Evolutionary conservation across 345 rosid species (phyloP).

Genomic region (Laguncularia racemosa): DNA sequence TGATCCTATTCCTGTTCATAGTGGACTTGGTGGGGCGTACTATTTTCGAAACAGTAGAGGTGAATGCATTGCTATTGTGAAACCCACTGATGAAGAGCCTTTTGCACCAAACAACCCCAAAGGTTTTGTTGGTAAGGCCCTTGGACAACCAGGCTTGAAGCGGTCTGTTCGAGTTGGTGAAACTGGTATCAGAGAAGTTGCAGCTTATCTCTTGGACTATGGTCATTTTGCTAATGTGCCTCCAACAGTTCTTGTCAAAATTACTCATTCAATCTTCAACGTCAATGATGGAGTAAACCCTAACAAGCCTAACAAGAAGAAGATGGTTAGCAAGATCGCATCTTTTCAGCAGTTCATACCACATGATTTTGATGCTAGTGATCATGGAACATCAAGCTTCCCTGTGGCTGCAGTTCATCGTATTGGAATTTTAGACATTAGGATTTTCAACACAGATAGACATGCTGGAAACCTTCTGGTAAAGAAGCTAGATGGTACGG

Average conservation of each 20-base stretch:
- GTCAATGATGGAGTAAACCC: slow-evolving; percentile 77
- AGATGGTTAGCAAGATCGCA: slow-evolving; percentile 86
- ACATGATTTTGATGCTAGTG: slow-evolving; percentile 96
- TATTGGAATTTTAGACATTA: slow-evolving; percentile 82
- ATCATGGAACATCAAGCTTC: slow-evolving; percentile 95
- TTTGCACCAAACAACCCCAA: slow-evolving; percentile 99
- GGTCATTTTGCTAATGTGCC: slow-evolving; percentile 86
- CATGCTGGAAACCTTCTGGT: slow-evolving; percentile 96
- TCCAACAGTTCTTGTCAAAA: slow-evolving; percentile 91
- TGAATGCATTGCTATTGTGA: slow-evolving; percentile 82
- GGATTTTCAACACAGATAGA: slow-evolving; percentile 93
- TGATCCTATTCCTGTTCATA: slow-evolving; percentile 62
- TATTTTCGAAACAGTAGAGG: slow-evolving; percentile 68
- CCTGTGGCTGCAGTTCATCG: slow-evolving; percentile 88
- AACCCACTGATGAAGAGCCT: slow-evolving; percentile 99
- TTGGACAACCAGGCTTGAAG: slow-evolving; percentile 93
- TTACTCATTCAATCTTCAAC: slow-evolving; percentile 86
- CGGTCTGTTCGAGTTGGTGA: slow-evolving; percentile 98
- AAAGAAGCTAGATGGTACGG: slow-evolving; percentile 62
- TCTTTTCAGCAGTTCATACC: slow-evolving; percentile 88
- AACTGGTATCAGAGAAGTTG: slow-evolving; percentile 94
- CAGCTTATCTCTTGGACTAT: slow-evolving; percentile 90
- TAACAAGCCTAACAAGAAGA: slow-evolving; percentile 50
- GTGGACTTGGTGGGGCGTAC: slow-evolving; percentile 98
- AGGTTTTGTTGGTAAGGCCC: slow-evolving; percentile 96